phyloP scores from a whole-genome alignment of 2,329 filamentous ascomycete species.

The Fusarium cyanostomum region DNA sequence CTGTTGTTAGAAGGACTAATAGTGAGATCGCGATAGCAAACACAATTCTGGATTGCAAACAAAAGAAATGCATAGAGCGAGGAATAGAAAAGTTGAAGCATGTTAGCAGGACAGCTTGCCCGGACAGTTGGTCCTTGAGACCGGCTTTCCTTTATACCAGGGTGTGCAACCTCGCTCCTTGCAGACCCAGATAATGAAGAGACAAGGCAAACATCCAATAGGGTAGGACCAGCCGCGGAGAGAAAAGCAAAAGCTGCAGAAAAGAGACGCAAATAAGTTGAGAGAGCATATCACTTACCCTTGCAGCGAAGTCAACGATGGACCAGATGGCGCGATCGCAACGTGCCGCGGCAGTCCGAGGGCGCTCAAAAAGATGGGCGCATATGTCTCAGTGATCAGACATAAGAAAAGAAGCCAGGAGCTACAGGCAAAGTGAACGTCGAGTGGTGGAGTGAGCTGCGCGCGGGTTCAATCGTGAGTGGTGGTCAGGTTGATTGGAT shows the following conservation, averaged over 20 bases:
- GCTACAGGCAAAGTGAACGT: neutral
- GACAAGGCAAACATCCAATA: neutral
- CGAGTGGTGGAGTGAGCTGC: constrained; percentile 13
- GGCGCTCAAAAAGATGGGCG: constrained; percentile 1
- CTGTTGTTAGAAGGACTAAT: constrained; percentile 3
- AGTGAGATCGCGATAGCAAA: neutral
- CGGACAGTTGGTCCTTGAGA: neutral
- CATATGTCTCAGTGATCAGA: neutral
- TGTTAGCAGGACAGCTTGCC: constrained; percentile 10
- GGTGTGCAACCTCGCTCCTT: neutral
- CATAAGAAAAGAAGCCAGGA: neutral
- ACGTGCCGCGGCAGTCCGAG: neutral
- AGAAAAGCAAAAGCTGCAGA: neutral
- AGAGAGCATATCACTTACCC: constrained; percentile 29
- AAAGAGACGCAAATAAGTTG: neutral
- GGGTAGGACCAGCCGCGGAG: neutral
- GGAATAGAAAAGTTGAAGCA: neutral
- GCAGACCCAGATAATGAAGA: neutral
- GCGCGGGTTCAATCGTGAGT: constrained; percentile 6
- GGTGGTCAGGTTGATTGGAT: constrained; percentile 2
- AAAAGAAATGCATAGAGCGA: neutral
- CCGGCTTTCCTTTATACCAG: constrained; percentile 4
- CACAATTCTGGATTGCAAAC: neutral
- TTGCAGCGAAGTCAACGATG: constrained; percentile 4
- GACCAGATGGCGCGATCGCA: constrained; percentile 31